phyloP scores from a whole-genome alignment of 495 filamentous ascomycete genomes.

The Ascodesmis nigricans region DNA sequence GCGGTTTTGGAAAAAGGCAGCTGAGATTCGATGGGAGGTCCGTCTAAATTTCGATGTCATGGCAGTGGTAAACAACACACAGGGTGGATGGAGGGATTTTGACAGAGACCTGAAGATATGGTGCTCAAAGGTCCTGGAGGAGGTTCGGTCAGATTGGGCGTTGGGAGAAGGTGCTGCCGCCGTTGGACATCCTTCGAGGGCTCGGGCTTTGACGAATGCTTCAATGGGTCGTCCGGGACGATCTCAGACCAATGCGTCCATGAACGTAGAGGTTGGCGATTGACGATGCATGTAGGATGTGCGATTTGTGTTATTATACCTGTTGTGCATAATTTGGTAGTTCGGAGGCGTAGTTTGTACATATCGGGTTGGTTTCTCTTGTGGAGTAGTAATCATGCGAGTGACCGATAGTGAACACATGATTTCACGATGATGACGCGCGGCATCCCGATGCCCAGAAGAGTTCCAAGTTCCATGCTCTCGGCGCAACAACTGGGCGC shows the following conservation, averaged over 20 bases:
- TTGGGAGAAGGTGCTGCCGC: conserved; percentile 15
- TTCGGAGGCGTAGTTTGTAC: no score
- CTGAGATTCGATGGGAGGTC: conserved; percentile 82
- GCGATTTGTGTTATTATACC: no score
- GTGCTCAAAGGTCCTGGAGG: conserved; percentile 18
- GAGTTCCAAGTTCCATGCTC: no score
- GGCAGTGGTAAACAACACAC: conserved; percentile 46
- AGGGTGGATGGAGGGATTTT: conserved; percentile 16
- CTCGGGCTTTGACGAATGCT: conserved; percentile 17
- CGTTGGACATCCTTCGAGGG: conserved; percentile 15
- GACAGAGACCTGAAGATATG: conserved; percentile 15
- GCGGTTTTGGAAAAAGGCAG: conserved; percentile 86
- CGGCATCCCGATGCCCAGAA: no score
- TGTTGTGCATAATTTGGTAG: no score
- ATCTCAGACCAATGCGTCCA: conserved; percentile 17
- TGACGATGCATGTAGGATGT: no score
- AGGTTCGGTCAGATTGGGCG: conserved; percentile 20
- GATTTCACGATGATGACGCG: no score
- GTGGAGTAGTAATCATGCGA: no score
- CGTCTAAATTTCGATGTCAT: conserved; percentile 67
- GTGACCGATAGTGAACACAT: no score
- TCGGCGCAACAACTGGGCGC: no score
- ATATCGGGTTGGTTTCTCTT: no score
- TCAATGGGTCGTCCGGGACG: conserved; percentile 17
- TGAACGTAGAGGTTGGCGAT: conserved; percentile 18